These are phyloP conservation scores for bread wheat (Triticum aestivum) DNA, from an alignment of 176 grass and related monocot species.

Conservation along the genomic window DNA sequence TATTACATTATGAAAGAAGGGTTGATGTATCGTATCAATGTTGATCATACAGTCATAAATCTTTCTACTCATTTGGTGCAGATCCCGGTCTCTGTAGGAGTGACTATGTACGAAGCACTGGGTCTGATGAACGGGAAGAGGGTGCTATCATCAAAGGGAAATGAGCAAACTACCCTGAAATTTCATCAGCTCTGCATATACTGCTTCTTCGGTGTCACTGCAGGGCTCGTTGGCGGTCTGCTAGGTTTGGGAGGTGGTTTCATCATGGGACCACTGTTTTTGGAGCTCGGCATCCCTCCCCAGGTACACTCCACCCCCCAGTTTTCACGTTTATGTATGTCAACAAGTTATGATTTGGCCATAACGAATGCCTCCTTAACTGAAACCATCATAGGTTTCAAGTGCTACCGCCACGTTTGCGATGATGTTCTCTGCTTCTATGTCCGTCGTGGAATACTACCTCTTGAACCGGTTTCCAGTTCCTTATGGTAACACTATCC, in stretches of 20 bases:
- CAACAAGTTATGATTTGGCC: neutral
- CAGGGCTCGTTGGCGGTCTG: slow-evolving; percentile 83
- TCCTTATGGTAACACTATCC: slow-evolving; percentile 54
- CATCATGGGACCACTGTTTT: slow-evolving; percentile 90
- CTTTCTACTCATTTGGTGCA: slow-evolving; percentile 30
- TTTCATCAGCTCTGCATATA: slow-evolving; percentile 63
- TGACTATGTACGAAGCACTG: slow-evolving; percentile 76
- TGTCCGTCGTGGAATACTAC: slow-evolving; percentile 93
- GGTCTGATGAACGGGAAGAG: slow-evolving; percentile 74
- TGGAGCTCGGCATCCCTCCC: slow-evolving; percentile 89
- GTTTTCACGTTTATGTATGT: neutral
- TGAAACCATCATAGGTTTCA: slow-evolving; percentile 63
- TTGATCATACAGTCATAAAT: slow-evolving; percentile 26
- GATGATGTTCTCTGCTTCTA: slow-evolving; percentile 96
- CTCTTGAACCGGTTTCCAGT: slow-evolving; percentile 86
- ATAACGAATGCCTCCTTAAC: slow-evolving; percentile 11
- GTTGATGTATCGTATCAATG: neutral
- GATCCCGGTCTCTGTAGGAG: slow-evolving; percentile 72
- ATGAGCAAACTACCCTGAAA: slow-evolving; percentile 47
- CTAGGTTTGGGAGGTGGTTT: slow-evolving; percentile 91
- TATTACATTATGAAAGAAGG: slow-evolving; percentile 16
- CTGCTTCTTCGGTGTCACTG: slow-evolving; percentile 49
- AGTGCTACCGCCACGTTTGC: slow-evolving; percentile 95
- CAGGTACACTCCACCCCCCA: slow-evolving; percentile 45
- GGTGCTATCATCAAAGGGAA: slow-evolving; percentile 63